Evolutionary conservation across 345 rosid genomes (phyloP), one percentile per base, ranked within the genome.

Genomic region (Balakata baccata): DNA sequence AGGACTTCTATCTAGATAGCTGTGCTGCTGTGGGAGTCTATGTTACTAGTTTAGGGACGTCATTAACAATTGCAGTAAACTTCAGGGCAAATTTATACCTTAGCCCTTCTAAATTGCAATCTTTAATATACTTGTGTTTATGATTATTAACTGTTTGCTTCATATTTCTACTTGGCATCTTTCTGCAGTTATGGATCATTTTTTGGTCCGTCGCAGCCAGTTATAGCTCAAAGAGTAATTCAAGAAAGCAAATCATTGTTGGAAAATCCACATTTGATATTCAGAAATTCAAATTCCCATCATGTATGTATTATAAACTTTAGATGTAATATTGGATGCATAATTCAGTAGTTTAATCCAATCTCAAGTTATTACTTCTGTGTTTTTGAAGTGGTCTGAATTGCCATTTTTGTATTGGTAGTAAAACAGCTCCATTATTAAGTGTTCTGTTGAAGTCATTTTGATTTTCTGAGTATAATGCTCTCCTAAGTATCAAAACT

Each of bases 201-300:
- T 82, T 95, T 91, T 89, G 98, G 99, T 41, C 97, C 97, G 70
- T 89, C 98, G 12, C 84, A 79, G 83, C 96, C 99, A 60, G 90
- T 88, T 66, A 91, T 96, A 73, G 86, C 99, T 17, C 89, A 81
- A 8, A 90, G 99, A 80, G 99, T 96, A 74, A 93, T 96, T 73
- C 92, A 88, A 81, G 98, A 96, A 82, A 96, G 94, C 94, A 93
- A 96, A 85, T 88, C 96, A 16, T 80, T 96, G 57, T 73, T 96
- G 52, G 99, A 92, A 80, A 92, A 89, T 66, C 87, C 80, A 79
- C 75, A 89, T 61, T 69, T 87, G 79, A 80, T 89, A 5, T 67
- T 85, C 53, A 83, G 60, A 74, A 39, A 47, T 37, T 61, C 76
- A 22, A 77, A 75, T 45, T 60, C 88, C 11, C 86, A 75, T 41